These are phyloP conservation scores for Phoenix roebelenii DNA, from an alignment of 176 grass and related monocot genomes.

Conservation along the genomic window DNA sequence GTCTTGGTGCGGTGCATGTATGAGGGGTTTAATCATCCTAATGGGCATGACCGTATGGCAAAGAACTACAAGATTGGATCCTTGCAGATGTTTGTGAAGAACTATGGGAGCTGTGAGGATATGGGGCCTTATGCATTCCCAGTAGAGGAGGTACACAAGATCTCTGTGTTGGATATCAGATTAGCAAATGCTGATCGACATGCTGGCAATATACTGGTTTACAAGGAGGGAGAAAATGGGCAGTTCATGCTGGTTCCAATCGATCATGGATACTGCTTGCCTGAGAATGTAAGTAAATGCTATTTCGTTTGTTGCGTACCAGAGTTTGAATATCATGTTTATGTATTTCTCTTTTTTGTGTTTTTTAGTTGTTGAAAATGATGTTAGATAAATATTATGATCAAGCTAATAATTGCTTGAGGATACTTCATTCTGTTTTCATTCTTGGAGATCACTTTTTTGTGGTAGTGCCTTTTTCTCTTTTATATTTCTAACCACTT, in stretches of 20 bases:
- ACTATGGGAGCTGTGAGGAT: conserved; percentile 14
- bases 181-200: conserved; percentile 16
- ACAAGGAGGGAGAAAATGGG: conserved; percentile 1
- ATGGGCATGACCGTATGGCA: background rate
- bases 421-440: too few species aligned
- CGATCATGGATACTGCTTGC: conserved; percentile 15
- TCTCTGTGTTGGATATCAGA: conserved; percentile 5
- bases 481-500: too few species aligned
- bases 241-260: conserved; percentile 1
- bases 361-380: too few species aligned
- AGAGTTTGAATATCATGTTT: background rate
- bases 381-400: too few species aligned
- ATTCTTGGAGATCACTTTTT: too few species aligned
- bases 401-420: too few species aligned
- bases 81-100: conserved; percentile 9
- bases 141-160: conserved; percentile 11
- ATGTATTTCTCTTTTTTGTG: background rate
- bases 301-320: background rate
- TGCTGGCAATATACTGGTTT: conserved; percentile 12
- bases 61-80: conserved; percentile 10
- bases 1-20: background rate
- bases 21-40: background rate
- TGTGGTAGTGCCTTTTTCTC: too few species aligned
- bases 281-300: conserved; percentile 5
- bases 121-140: conserved; percentile 7